Conservation (phyloP, 139 green algal genomes). For the Marvania coccoides region DNA sequence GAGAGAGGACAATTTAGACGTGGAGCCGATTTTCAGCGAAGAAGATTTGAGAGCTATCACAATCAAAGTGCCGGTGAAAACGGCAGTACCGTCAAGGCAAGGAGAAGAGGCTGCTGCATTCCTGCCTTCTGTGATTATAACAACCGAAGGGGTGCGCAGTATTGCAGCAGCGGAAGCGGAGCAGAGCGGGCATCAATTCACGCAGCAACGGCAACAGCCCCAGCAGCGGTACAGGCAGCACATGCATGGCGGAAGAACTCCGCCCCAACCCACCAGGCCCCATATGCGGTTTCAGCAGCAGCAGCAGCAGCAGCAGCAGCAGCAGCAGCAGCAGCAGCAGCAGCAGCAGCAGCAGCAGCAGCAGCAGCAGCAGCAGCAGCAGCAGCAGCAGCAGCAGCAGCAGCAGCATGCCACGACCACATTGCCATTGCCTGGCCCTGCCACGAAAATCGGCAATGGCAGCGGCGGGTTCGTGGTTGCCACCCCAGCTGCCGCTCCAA, state of each 20-base stretch:
- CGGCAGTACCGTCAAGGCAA: too few relatives aligned
- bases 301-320: background rate
- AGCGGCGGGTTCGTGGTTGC: background rate
- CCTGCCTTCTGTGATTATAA: too few relatives aligned
- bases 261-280: background rate
- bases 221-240: background rate
- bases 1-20: too few relatives aligned
- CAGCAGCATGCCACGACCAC: background rate
- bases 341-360: background rate
- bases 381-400: background rate
- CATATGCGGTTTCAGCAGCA: slow-evolving; percentile 13
- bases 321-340: slow-evolving; percentile 1
- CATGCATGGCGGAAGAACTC: background rate
- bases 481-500: background rate
- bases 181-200: background rate
- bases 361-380: background rate
- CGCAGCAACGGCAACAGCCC: too few relatives aligned
- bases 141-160: too few relatives aligned
- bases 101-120: too few relatives aligned
- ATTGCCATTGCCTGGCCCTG: background rate
- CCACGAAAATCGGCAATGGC: background rate
- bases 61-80: too few relatives aligned
- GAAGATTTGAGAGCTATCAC: too few relatives aligned
- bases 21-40: too few relatives aligned
- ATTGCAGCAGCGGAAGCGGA: too few relatives aligned